Base-by-base conservation (phyloP, 257 asterid species). In the Salvia hispanica region DNA sequence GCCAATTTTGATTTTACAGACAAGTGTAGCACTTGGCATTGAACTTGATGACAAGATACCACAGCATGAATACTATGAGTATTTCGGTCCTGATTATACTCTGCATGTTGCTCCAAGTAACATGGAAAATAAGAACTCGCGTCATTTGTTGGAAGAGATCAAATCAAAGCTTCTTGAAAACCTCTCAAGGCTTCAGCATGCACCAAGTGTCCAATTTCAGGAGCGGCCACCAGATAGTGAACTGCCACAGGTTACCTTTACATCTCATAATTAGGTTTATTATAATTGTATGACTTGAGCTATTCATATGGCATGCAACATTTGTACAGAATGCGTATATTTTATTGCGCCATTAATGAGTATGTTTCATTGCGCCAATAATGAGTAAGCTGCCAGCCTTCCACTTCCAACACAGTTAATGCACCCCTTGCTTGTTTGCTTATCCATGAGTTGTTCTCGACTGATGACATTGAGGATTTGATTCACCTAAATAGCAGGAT, bases 11-110 rank as follows among this genome's bases (percentile, higher is more conserved):
- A 63, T 53, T 67, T 79, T 56, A 69, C 83, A 84, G 89, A 84
- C 89, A 36, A 86, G 86, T 28, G 90, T 81, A 61, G 90, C 89
- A 74, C 89, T 84, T 72, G 89, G 89, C 60, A 77, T 81, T 51
- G 86, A 81, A 69, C 86, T 84, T 56, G 89, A 84, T 44, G 89
- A 84, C 77, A 84, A 84, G 83, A 84, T 84, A 85, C 89, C 89
- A 21, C 86, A 79, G 57, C 87, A 84, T 74, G 87, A 84, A 76
- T 84, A 84, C 65, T 84, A 82, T 45, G 90, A 84, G 72, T 84
- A 84, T 75, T 84, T 84, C 43, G 90, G 87, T 75, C 90, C 90
- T 39, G 87, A 82, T 67, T 84, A 82, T 65, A 84, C 76, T 56
- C 83, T 84, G 59, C 90, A 84, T 71, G 90, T 84, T 56, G 90